Evolutionary conservation across 2,329 filamentous ascomycete species (phyloP).

Genomic region (Aspergillus pseudotamarii): DNA sequence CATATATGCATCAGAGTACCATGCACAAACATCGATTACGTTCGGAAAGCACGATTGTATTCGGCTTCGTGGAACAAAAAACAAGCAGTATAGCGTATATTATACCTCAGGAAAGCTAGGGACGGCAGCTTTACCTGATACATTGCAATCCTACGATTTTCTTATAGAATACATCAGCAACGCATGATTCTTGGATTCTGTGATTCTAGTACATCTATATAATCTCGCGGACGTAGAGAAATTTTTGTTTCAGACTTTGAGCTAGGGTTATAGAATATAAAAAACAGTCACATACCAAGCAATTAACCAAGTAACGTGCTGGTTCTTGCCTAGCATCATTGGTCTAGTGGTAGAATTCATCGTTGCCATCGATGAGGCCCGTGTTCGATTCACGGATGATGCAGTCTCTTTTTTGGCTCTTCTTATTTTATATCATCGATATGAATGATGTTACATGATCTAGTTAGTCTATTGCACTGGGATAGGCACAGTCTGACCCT

Average conservation of each 20-base stretch:
- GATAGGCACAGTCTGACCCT: no score
- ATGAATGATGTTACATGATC: no score
- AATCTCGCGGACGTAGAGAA: no score
- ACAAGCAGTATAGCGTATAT: background rate
- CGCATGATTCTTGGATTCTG: background rate
- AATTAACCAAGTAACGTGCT: background rate
- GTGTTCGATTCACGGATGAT: slow-evolving; percentile 50
- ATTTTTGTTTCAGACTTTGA: no score
- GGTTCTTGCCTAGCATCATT: slow-evolving; percentile 34
- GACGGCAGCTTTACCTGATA: no score
- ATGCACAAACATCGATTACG: background rate
- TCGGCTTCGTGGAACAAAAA: background rate
- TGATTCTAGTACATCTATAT: background rate
- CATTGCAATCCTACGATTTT: no score
- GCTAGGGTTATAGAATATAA: background rate
- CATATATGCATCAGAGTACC: background rate
- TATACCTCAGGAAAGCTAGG: no score
- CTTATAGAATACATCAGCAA: no score
- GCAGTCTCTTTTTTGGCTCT: slow-evolving; percentile 27
- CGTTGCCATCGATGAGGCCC: slow-evolving; percentile 48
- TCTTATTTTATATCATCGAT: no score
- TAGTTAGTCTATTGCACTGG: no score
- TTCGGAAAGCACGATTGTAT: background rate
- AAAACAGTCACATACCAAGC: background rate
- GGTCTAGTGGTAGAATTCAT: slow-evolving; percentile 48